These are phyloP conservation scores for Hypoxylon sp. DNA, from an alignment of 2,329 filamentous ascomycete genomes.

Conservation along the genomic window DNA sequence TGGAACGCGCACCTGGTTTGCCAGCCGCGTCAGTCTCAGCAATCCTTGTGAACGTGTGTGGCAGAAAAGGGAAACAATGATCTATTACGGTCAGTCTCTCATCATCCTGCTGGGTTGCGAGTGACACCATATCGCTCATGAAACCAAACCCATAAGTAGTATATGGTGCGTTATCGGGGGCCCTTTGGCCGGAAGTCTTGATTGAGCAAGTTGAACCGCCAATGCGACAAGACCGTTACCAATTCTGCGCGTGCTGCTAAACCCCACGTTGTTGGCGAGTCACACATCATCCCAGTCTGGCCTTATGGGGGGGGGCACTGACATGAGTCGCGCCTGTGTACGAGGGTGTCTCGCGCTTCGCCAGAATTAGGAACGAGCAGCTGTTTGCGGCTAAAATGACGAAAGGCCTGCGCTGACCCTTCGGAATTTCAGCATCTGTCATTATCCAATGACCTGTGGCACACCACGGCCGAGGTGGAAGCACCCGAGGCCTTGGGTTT, in stretches of 20 bases:
- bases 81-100: slow-evolving; percentile 16
- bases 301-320: slow-evolving; percentile 16
- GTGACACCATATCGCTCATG: slow-evolving; percentile 37
- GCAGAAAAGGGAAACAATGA: slow-evolving; percentile 18
- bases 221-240: slow-evolving; percentile 31
- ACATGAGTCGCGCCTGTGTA: slow-evolving; percentile 11
- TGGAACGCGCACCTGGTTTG: slow-evolving; percentile 21
- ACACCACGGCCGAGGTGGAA: slow-evolving; percentile 26
- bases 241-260: slow-evolving; percentile 20
- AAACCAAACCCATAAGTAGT: slow-evolving; percentile 34
- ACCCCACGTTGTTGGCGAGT: slow-evolving; percentile 31
- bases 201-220: slow-evolving; percentile 42
- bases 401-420: slow-evolving; percentile 32
- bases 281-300: slow-evolving; percentile 24
- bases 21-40: slow-evolving; percentile 27
- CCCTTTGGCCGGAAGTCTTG: slow-evolving; percentile 34
- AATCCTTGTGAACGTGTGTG: slow-evolving; percentile 18
- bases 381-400: slow-evolving; percentile 41
- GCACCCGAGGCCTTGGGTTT: slow-evolving; percentile 39
- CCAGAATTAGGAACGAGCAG: slow-evolving; percentile 34
- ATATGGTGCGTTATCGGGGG: slow-evolving; percentile 37
- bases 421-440: slow-evolving; percentile 35
- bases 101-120: slow-evolving; percentile 19
- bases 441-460: slow-evolving; percentile 32
- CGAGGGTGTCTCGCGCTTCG: slow-evolving; percentile 32